These are phyloP conservation scores for Excoecaria agallocha DNA, from an alignment of 345 rosid genomes.

Conservation along the genomic window DNA sequence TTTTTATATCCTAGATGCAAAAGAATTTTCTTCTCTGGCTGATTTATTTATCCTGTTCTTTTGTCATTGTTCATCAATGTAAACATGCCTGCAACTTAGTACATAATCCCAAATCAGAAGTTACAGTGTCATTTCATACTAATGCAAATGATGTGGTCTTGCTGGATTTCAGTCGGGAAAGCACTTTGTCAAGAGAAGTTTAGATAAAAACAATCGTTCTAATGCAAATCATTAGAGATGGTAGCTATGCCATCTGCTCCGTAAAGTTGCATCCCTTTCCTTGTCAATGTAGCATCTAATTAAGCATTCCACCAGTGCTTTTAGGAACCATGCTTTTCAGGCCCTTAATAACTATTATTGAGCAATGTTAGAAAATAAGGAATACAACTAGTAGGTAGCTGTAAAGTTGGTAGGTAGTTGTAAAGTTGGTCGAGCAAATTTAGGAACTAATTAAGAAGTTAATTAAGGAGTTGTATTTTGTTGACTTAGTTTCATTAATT, in stretches of 20 bases:
- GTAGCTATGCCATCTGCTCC: not conserved
- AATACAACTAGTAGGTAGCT: too few species aligned
- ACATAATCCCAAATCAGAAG: not conserved
- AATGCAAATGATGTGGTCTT: not conserved
- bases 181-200: too few species aligned
- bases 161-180: not conserved
- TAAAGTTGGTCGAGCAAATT: too few species aligned
- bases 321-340: not conserved
- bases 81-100: not conserved
- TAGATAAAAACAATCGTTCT: not conserved
- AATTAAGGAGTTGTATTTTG: too few species aligned
- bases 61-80: not conserved
- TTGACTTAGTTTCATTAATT: too few species aligned
- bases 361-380: too few species aligned
- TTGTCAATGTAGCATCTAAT: not conserved
- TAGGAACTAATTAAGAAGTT: too few species aligned
- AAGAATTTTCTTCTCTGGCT: not conserved
- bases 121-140: too few species aligned
- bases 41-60: not conserved
- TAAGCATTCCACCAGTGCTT: not conserved
- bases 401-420: too few species aligned
- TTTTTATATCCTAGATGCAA: not conserved
- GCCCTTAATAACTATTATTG: not conserved
- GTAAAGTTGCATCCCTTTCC: not conserved
- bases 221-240: not conserved